phyloP scores from a whole-genome alignment of 352 stramenopile genomes.

The Peronosclerospora sorghi region DNA sequence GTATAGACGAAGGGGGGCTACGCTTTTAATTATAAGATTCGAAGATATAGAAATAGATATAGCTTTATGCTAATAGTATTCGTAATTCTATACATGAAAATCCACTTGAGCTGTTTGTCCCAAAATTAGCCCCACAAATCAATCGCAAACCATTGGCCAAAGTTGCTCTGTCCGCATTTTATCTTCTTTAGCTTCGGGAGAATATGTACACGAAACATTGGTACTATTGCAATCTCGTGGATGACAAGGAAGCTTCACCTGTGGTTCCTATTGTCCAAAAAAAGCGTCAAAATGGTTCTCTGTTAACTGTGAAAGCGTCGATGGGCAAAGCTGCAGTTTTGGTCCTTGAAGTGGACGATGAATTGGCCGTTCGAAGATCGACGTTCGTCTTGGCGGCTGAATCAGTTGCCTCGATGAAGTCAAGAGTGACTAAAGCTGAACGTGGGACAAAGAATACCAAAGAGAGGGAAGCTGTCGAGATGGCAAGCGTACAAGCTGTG shows the following conservation, averaged over 20 bases:
- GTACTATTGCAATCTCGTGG: constrained; percentile 20
- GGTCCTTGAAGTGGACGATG: constrained; percentile 3
- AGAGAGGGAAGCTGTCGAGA: neutral
- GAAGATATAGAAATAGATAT: too few species aligned
- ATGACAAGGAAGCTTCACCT: neutral
- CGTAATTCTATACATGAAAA: too few species aligned
- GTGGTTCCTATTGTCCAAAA: constrained; percentile 9
- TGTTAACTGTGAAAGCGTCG: neutral
- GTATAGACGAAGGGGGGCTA: too few species aligned
- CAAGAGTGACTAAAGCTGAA: neutral
- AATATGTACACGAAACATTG: constrained; percentile 13
- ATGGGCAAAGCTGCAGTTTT: neutral
- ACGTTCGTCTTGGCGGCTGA: constrained; percentile 11
- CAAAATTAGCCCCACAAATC: too few species aligned
- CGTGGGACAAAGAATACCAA: neutral
- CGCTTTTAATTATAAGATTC: too few species aligned
- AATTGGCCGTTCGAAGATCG: constrained; percentile 11
- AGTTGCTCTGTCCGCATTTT: too few species aligned
- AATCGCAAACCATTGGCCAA: too few species aligned
- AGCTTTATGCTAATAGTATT: too few species aligned
- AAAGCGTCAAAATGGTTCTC: constrained; percentile 4
- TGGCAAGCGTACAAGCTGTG: too few species aligned
- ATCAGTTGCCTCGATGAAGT: constrained; percentile 1
- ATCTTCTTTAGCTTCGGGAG: neutral
- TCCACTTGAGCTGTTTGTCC: too few species aligned